Evolutionary conservation across 192 early-diverging fungal genomes (phyloP), one percentile per base, ranked within the genome.

Genomic region (Dimargaris cristalligena): DNA sequence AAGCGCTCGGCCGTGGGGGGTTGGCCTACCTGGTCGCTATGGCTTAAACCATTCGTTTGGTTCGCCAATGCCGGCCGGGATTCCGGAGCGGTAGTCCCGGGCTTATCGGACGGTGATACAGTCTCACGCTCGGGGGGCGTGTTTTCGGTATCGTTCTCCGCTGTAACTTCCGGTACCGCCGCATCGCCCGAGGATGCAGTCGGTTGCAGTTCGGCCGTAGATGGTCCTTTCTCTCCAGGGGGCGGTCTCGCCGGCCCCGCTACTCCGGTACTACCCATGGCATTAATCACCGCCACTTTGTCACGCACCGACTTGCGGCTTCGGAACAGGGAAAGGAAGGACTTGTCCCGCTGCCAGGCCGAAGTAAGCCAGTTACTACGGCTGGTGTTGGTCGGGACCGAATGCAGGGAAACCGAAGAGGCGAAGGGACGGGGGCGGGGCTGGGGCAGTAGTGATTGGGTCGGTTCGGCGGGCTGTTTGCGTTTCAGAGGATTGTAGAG

Each of bases 231-330:
- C n/a, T n/a, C n/a, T n/a, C n/a, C n/a, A n/a, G n/a, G n/a, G n/a
- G n/a, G n/a, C n/a, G n/a, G n/a, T n/a, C n/a, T n/a, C n/a, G n/a
- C n/a, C n/a, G n/a, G n/a, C n/a, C n/a, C n/a, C n/a, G n/a, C n/a
- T n/a, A n/a, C n/a, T n/a, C n/a, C n/a, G n/a, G n/a, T n/a, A n/a
- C n/a, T n/a, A n/a, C n/a, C n/a, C n/a, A 57, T 4, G 9, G 55
- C 35, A n/a, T 57, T 35, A 25, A 38, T 20, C 2, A 57, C 18
- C 6, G 55, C 55, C 55, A 57, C 55, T n/a, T 57, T 57, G n/a
- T 57, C 55, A n/a, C 32, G 26, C 18, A 57, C 55, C 34, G 55
- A 57, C 16, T 34, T 34, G 23, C 38, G 26, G 55, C 20, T 20
- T 34, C 26, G 55, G 33, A 57, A 57, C 33, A 34, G 31, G 31